Evolutionary conservation across 768 basidiomycete species (phyloP), one percentile per base, ranked within the genome.

Genomic region (Tylopilus vinaceipallidus): DNA sequence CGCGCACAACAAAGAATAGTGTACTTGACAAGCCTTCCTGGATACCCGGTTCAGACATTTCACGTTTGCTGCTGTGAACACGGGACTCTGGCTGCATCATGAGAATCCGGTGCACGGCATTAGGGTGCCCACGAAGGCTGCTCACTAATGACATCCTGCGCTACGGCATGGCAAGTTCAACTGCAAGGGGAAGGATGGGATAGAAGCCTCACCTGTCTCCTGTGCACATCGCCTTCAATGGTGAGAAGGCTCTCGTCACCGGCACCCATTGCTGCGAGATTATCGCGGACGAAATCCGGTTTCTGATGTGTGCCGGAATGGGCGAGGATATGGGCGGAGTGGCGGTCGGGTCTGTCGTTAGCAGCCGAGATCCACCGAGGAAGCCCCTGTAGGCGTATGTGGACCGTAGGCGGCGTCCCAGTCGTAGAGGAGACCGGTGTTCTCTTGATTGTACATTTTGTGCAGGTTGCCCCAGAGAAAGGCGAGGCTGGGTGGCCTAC

Each of bases 301-400:
- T 87, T 86, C 24, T 79, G 82, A 57, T 79, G 83, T 48, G 78
- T 71, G 52, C 83, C 79, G 0, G 80, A 72, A 44, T 76, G 73
- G 9, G 71, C 66, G 41, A 88, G 75, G 38, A 88, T 80, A 49
- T 84, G 76, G 4, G 75, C 69, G 33, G n/a, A n/a, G 86, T 62
- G 1, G 83, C 82, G 17, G 70, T 63, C 4, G 79, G 77, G 65
- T 86, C 84, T 41, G 76, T 77, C 7, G 81, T 82, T 65, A 82
- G 71, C 50, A 86, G 71, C 20, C 84, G 70, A 40, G 72, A 71
- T 3, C 76, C 78, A 30, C 75, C 72, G 47, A 79, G 59, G 66
- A 80, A 82, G 44, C 78, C 76, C 38, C 71, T 72, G 65, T 80
- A 82, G 33, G 73, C 72, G 49, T 78, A 81, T 29, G 74, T 79